Evolutionary conservation across 768 basidiomycete species (phyloP).

Genomic region (Suillus sp.): DNA sequence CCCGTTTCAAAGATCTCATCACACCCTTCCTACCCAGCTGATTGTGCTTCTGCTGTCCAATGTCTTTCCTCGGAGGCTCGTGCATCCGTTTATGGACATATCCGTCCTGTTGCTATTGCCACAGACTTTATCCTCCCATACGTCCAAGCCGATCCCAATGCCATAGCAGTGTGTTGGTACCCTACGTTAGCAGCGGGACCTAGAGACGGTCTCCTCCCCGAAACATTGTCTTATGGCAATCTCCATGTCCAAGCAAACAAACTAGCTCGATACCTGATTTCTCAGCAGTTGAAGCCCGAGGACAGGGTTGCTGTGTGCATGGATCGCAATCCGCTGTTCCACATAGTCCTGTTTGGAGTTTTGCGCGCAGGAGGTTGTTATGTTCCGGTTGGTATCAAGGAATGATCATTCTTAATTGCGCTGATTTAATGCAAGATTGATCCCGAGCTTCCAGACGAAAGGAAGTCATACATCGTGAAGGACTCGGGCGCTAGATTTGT

Average conservation of each 20-base stretch:
- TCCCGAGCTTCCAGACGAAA: slow-evolving; percentile 48
- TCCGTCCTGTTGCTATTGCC: slow-evolving; percentile 23
- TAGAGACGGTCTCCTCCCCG: slow-evolving; percentile 1
- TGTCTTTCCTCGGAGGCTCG: slow-evolving; percentile 18
- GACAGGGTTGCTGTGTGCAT: slow-evolving; percentile 50
- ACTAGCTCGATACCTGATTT: slow-evolving; percentile 44
- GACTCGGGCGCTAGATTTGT: slow-evolving; percentile 46
- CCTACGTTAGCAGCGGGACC: slow-evolving; percentile 14
- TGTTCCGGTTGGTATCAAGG: slow-evolving; percentile 43
- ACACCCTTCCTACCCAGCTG: slow-evolving; percentile 14
- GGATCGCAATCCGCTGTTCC: slow-evolving; percentile 43
- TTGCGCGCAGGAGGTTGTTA: slow-evolving; percentile 53
- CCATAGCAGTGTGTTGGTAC: slow-evolving; percentile 28
- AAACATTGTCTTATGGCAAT: slow-evolving; percentile 35
- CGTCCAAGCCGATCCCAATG: slow-evolving; percentile 17
- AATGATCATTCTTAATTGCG: slow-evolving; percentile 6
- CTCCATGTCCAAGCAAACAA: slow-evolving; percentile 41
- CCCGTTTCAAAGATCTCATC: slow-evolving; percentile 14
- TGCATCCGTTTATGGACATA: slow-evolving; percentile 19
- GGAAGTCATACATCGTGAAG: slow-evolving; percentile 46
- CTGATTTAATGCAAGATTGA: slow-evolving; percentile 42
- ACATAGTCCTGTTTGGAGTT: slow-evolving; percentile 45
- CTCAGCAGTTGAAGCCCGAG: slow-evolving; percentile 36
- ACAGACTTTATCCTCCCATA: slow-evolving; percentile 29
- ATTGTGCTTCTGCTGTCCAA: slow-evolving; percentile 22